These are phyloP conservation scores for Pythium phragmiticola DNA, from an alignment of 352 stramenopile genomes.

Conservation along the genomic window DNA sequence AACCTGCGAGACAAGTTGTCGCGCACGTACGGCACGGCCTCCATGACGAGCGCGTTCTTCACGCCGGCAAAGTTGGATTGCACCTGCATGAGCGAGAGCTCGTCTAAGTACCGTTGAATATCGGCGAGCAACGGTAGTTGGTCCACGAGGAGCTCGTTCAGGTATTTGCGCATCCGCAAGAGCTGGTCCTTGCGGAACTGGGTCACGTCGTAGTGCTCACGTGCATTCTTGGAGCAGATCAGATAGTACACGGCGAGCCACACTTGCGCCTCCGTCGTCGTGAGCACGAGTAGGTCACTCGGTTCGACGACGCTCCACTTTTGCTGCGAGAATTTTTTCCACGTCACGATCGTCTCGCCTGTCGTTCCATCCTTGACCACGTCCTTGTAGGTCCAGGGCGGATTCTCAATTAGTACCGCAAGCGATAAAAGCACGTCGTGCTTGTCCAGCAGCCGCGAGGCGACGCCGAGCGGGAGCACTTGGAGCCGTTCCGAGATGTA, in stretches of 20 bases:
- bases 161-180: slow-evolving; percentile 92
- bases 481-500: slow-evolving; percentile 91
- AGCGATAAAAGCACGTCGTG: slow-evolving; percentile 94
- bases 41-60: slow-evolving; percentile 71
- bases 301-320: slow-evolving; percentile 89
- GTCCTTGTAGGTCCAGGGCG: slow-evolving; percentile 92
- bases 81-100: slow-evolving; percentile 92
- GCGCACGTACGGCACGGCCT: slow-evolving; percentile 70
- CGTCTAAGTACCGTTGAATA: slow-evolving; percentile 94
- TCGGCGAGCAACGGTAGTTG: slow-evolving; percentile 94
- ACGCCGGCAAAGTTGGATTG: slow-evolving; percentile 17
- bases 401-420: slow-evolving; percentile 93
- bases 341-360: slow-evolving; percentile 42
- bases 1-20: slow-evolving; percentile 52
- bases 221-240: slow-evolving; percentile 88
- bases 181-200: slow-evolving; percentile 93
- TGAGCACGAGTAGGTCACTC: slow-evolving; percentile 90
- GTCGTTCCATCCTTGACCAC: slow-evolving; percentile 26
- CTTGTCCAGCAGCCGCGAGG: slow-evolving; percentile 94
- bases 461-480: slow-evolving; percentile 80
- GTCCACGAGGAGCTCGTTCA: slow-evolving; percentile 94
- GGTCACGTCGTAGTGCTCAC: slow-evolving; percentile 94
- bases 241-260: slow-evolving; percentile 96
- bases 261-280: slow-evolving; percentile 91
- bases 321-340: slow-evolving; percentile 93